Percentiles rank a stretch among this genome's conserved stretches.
Conservation (phyloP, 192 early-diverging fungal genomes). For the Pilaira anomala region DNA sequence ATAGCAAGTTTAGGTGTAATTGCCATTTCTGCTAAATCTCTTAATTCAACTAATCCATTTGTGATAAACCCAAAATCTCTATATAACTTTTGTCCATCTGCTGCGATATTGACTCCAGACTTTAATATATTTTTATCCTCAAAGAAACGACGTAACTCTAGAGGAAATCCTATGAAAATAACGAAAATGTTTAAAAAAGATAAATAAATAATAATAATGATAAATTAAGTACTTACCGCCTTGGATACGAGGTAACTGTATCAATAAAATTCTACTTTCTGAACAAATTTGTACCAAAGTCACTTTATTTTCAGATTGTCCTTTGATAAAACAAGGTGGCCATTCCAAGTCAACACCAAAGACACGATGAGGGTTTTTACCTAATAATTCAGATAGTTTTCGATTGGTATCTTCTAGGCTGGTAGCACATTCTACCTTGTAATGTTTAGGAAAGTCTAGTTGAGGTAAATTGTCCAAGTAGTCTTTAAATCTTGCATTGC, state of each 20-base stretch:
- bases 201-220: not conserved
- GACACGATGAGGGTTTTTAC: not conserved
- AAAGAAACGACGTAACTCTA: slow-evolving; percentile 13
- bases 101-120: slow-evolving; percentile 29
- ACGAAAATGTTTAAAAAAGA: too few relatives aligned
- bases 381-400: not conserved
- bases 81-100: slow-evolving; percentile 27
- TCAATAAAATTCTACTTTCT: slow-evolving; percentile 15
- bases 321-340: slow-evolving; percentile 30
- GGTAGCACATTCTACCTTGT: not conserved
- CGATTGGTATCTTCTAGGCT: not conserved
- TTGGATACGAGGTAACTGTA: slow-evolving; percentile 22
- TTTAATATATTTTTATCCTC: slow-evolving; percentile 17
- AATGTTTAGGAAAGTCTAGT: slow-evolving; percentile 5
- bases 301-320: slow-evolving; percentile 26
- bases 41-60: slow-evolving; percentile 27
- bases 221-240: slow-evolving; percentile 5
- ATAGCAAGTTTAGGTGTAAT: not conserved
- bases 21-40: slow-evolving; percentile 7
- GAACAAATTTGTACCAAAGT: slow-evolving; percentile 28
- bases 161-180: slow-evolving; percentile 20
- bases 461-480: not conserved
- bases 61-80: slow-evolving; percentile 27
- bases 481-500: not conserved
- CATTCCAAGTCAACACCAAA: slow-evolving; percentile 38